Conservation (phyloP, 1,139 yeast genomes). For the Meyerozyma athensensis region DNA sequence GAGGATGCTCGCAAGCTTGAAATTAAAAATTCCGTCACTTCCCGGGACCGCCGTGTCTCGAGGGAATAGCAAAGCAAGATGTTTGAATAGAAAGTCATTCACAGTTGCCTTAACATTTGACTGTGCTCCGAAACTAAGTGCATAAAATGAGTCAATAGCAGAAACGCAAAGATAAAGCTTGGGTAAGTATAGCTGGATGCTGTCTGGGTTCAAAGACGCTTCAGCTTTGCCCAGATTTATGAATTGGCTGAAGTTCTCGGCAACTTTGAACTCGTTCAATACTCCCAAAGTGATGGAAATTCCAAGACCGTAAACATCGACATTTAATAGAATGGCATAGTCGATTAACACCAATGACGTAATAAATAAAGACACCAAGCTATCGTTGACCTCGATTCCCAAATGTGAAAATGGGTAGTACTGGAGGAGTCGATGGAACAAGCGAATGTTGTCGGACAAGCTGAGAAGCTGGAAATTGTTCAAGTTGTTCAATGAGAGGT, state of each 20-base stretch:
- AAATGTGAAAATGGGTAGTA: slow-evolving; percentile 38
- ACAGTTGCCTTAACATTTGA: slow-evolving; percentile 21
- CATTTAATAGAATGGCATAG: slow-evolving; percentile 53
- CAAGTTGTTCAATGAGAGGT: slow-evolving; percentile 46
- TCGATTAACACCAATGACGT: slow-evolving; percentile 49
- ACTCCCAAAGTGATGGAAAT: slow-evolving; percentile 50
- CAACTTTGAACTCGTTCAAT: slow-evolving; percentile 55
- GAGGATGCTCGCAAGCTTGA: slow-evolving; percentile 15
- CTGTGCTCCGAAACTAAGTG: slow-evolving; percentile 57
- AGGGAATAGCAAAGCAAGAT: slow-evolving; percentile 8
- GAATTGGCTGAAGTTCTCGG: slow-evolving; percentile 27
- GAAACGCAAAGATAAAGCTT: slow-evolving; percentile 46
- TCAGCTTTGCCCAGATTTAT: slow-evolving; percentile 15
- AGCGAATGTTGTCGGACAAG: slow-evolving; percentile 27
- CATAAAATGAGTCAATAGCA: slow-evolving; percentile 51
- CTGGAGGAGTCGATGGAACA: slow-evolving; percentile 39
- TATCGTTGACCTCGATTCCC: slow-evolving; percentile 22
- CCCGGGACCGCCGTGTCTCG: slow-evolving; percentile 4
- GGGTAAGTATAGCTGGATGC: slow-evolving; percentile 39
- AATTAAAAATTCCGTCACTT: slow-evolving; percentile 12
- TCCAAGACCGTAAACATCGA: slow-evolving; percentile 53
- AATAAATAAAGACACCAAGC: slow-evolving; percentile 35
- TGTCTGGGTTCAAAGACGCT: slow-evolving; percentile 24
- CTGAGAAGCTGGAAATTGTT: slow-evolving; percentile 30
- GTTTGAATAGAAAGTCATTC: slow-evolving; percentile 14